Conservation (phyloP, 345 rosid genomes). For the Corymbia maculata region DNA sequence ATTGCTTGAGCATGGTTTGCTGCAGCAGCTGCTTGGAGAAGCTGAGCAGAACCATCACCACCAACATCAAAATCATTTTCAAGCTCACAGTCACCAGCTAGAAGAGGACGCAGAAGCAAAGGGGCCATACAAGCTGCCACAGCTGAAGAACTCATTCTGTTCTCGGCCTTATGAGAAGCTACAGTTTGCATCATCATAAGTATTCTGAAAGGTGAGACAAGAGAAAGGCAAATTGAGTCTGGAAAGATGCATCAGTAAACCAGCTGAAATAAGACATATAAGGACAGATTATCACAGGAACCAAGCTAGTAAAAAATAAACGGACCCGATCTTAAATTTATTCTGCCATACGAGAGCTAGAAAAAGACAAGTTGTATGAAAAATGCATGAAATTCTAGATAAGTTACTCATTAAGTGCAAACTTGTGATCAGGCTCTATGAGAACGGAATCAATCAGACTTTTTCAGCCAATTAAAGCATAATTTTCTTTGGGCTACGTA, state of each 20-base stretch:
- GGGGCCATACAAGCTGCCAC: slow-evolving; percentile 99
- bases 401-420: background rate
- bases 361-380: background rate
- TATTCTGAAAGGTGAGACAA: slow-evolving; percentile 50
- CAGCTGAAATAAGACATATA: background rate
- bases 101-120: slow-evolving; percentile 95
- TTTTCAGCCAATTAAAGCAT: background rate
- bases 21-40: slow-evolving; percentile 97
- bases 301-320: background rate
- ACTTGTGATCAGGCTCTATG: background rate
- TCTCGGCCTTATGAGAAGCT: slow-evolving; percentile 66
- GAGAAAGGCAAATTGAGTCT: background rate
- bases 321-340: background rate
- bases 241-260: background rate
- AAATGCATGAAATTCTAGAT: background rate
- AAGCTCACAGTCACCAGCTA: slow-evolving; percentile 93
- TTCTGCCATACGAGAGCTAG: background rate
- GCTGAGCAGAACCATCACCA: slow-evolving; percentile 90
- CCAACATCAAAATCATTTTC: slow-evolving; percentile 88
- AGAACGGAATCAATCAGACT: background rate
- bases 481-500: background rate
- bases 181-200: slow-evolving; percentile 85
- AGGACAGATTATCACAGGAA: background rate
- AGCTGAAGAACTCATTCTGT: slow-evolving; percentile 94
- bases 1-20: slow-evolving; percentile 99